These are phyloP conservation scores for Recurvomyces mirabilis DNA, from an alignment of 495 filamentous ascomycete species.

Conservation along the genomic window DNA sequence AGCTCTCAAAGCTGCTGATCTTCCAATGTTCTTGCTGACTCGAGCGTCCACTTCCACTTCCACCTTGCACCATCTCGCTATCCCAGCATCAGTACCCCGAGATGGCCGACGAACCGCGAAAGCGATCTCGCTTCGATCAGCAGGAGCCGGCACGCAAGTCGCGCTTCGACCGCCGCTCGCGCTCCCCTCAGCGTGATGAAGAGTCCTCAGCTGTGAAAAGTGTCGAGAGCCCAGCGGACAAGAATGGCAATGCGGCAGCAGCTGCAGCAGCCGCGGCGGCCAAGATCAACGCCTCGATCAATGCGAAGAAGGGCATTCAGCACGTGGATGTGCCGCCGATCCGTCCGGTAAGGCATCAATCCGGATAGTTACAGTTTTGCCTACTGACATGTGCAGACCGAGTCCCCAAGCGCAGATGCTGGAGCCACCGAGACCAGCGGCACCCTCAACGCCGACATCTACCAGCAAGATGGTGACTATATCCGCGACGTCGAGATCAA, in stretches of 20 bases:
- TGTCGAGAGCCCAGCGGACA: conserved; percentile 40
- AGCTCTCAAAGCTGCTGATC: no score
- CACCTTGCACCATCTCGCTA: no score
- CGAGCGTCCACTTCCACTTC: no score
- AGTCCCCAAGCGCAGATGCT: conserved; percentile 11
- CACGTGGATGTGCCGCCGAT: conserved; percentile 91
- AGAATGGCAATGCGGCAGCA: conserved; percentile 44
- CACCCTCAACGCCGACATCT: conserved; percentile 73
- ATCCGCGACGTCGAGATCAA: conserved; percentile 99
- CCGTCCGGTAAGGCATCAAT: conserved; percentile 40
- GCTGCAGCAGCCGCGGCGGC: conserved; percentile 86
- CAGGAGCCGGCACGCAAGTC: conserved; percentile 62
- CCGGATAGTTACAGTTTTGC: no score
- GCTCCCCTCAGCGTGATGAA: conserved; percentile 56
- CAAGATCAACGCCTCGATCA: conserved; percentile 83
- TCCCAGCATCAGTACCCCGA: no score
- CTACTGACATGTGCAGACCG: no score
- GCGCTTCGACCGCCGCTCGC: conserved; percentile 75
- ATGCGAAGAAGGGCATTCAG: conserved; percentile 85
- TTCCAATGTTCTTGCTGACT: no score
- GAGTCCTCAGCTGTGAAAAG: conserved; percentile 38
- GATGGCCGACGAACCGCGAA: conserved; percentile 78
- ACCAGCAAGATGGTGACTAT: conserved; percentile 89
- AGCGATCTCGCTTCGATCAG: conserved; percentile 88
- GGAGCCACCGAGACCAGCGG: conserved; percentile 35